Conservation (phyloP, 2,329 filamentous ascomycete species). For the Zalaria obscura region DNA sequence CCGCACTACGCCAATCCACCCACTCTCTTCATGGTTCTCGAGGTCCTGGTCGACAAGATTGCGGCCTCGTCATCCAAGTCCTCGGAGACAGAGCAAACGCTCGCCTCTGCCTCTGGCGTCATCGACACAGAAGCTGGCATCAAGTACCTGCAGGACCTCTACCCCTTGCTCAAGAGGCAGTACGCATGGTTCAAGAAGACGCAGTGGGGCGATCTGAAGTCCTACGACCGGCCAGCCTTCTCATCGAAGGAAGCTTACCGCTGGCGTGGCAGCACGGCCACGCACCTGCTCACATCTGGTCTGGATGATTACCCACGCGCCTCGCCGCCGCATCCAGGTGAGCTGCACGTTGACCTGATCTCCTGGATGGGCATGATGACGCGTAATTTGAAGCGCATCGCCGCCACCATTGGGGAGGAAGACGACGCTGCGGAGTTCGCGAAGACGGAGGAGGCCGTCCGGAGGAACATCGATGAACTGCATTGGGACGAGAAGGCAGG, state of each 20-base stretch:
- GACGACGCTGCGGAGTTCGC: conserved; percentile 65
- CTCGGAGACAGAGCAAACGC: not conserved
- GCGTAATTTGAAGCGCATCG: conserved; percentile 68
- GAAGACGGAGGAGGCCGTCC: conserved; percentile 61
- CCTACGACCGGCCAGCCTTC: conserved; percentile 79
- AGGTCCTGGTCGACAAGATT: conserved; percentile 62
- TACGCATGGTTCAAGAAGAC: conserved; percentile 93
- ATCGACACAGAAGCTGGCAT: conserved; percentile 53
- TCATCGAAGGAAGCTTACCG: conserved; percentile 86
- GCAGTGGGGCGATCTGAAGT: conserved; percentile 76
- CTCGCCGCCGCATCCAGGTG: conserved; percentile 85
- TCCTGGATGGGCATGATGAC: conserved; percentile 98
- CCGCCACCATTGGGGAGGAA: conserved; percentile 54
- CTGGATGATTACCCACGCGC: conserved; percentile 92
- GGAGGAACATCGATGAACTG: conserved; percentile 76
- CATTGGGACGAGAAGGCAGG: conserved; percentile 77
- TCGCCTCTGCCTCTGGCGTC: conserved; percentile 23
- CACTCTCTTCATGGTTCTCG: conserved; percentile 80
- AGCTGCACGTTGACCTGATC: conserved; percentile 88
- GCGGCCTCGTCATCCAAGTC: not conserved
- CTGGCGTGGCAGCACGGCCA: conserved; percentile 79
- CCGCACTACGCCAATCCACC: conserved; percentile 96
- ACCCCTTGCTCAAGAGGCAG: conserved; percentile 76
- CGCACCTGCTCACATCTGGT: conserved; percentile 82
- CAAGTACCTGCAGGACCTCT: conserved; percentile 61